Evolutionary conservation across 2,329 filamentous ascomycete genomes (phyloP).

Genomic region (Chrysoporthe puriensis): DNA sequence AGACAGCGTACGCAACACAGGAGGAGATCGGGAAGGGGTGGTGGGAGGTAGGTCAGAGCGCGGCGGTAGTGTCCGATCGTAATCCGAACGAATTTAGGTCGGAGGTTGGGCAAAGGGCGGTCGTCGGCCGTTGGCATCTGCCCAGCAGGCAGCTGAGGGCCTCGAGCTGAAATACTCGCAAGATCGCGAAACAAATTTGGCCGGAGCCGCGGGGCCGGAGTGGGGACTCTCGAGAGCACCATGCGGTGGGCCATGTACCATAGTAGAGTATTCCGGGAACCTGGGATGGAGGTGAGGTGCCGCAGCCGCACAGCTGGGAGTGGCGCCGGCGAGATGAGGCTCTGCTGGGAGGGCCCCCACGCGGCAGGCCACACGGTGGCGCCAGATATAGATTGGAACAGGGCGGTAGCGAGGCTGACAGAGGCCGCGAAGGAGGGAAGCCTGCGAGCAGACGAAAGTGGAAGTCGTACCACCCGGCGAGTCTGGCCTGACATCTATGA

Average conservation of each 20-base stretch:
- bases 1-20: not conserved
- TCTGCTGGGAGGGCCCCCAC: slow-evolving; percentile 8
- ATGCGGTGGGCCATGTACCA: not conserved
- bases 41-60: not conserved
- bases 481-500: slow-evolving; percentile 12
- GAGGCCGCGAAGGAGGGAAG: not conserved
- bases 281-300: not conserved
- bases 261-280: not conserved
- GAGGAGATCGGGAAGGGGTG: not conserved
- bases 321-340: slow-evolving; percentile 3
- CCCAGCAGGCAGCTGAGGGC: not conserved
- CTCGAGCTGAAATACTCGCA: slow-evolving; percentile 19
- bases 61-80: slow-evolving; percentile 1
- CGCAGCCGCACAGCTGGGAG: not conserved
- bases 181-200: slow-evolving; percentile 13
- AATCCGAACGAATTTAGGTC: slow-evolving; percentile 7
- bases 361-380: slow-evolving; percentile 1
- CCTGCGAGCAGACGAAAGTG: not conserved
- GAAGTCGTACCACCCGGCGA: slow-evolving; percentile 6
- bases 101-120: not conserved
- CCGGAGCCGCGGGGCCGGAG: slow-evolving; percentile 5
- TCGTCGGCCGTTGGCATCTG: not conserved
- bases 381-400: slow-evolving; percentile 2
- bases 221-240: slow-evolving; percentile 1
- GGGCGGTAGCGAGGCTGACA: not conserved